These are phyloP conservation scores for Mucor indicus DNA, from an alignment of 371 early-diverging fungal genomes.

Conservation along the genomic window DNA sequence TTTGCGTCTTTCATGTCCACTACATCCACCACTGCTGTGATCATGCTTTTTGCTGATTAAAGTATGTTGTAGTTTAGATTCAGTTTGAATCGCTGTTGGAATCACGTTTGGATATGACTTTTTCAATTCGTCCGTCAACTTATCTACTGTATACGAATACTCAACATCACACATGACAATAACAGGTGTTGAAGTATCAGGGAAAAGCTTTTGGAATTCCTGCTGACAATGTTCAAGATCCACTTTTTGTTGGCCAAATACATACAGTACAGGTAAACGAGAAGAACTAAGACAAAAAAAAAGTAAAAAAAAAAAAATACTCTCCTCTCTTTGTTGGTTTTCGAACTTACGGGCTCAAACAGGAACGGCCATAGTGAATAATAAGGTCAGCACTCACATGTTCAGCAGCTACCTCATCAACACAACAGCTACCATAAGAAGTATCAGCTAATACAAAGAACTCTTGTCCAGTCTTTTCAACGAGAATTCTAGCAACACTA, in stretches of 20 bases:
- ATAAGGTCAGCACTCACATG: conserved; percentile 83
- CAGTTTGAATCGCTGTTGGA: conserved; percentile 51
- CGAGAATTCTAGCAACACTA: conserved; percentile 53
- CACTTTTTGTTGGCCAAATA: conserved; percentile 74
- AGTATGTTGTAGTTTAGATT: conserved; percentile 40
- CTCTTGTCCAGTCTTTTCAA: conserved; percentile 37
- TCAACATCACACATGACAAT: conserved; percentile 77
- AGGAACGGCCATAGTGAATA: conserved; percentile 92
- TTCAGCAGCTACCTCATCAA: conserved; percentile 93
- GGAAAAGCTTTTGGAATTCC: conserved; percentile 41
- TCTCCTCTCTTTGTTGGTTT: no score
- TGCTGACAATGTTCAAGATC: conserved; percentile 55
- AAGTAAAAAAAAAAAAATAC: background rate
- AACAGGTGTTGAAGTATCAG: conserved; percentile 41
- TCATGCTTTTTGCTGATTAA: background rate
- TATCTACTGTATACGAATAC: conserved; percentile 65
- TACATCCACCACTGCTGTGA: background rate
- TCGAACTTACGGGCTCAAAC: conserved; percentile 73
- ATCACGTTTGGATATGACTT: conserved; percentile 37
- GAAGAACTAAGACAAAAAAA: conserved; percentile 49
- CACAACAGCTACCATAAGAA: conserved; percentile 95
- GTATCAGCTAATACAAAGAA: conserved; percentile 90
- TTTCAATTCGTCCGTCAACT: conserved; percentile 12
- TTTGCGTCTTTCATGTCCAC: conserved; percentile 3
- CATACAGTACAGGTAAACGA: conserved; percentile 81